A percentile compares a stretch with the other conserved stretches of the same genome.
Evolutionary conservation across 352 stramenopile genomes (phyloP).

Genomic region (Phytophthora brassicae): DNA sequence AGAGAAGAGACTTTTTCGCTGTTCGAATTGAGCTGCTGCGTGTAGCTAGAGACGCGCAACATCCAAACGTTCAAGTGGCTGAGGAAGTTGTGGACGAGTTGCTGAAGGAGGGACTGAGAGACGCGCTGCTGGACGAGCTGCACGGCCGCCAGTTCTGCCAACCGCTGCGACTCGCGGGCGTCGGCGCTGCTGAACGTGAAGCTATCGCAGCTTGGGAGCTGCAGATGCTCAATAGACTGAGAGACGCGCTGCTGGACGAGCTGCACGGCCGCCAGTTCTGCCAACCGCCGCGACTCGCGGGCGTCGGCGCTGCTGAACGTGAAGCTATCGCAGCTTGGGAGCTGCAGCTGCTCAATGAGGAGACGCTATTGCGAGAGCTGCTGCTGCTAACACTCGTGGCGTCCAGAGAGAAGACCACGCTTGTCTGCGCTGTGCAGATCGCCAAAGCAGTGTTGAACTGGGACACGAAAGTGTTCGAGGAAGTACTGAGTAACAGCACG

Average conservation of each 20-base stretch:
- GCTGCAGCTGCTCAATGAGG: constrained; percentile 60
- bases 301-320: constrained; percentile 27
- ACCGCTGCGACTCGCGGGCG: constrained; percentile 39
- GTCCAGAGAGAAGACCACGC: constrained; percentile 41
- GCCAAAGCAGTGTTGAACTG: constrained; percentile 39
- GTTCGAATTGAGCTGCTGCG: constrained; percentile 63
- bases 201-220: constrained; percentile 53
- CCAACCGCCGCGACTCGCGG: constrained; percentile 37
- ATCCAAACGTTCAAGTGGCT: constrained; percentile 36
- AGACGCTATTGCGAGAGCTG: constrained; percentile 58
- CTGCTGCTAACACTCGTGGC: constrained; percentile 49
- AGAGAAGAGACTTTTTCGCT: constrained; percentile 48
- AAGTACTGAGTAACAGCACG: constrained; percentile 33
- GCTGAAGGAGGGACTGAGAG: constrained; percentile 55
- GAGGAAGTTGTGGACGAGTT: constrained; percentile 49
- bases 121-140: constrained; percentile 62
- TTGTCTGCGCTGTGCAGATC: constrained; percentile 36
- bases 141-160: constrained; percentile 37
- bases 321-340: constrained; percentile 51
- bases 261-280: constrained; percentile 45
- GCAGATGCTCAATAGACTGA: no score
- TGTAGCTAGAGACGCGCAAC: constrained; percentile 32
- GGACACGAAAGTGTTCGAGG: constrained; percentile 35
- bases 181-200: constrained; percentile 25
- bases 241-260: constrained; percentile 59